Evolutionary conservation across 2,329 filamentous ascomycete species (phyloP), one percentile per base, ranked within the genome.

Genomic region (Ascochyta lentis): DNA sequence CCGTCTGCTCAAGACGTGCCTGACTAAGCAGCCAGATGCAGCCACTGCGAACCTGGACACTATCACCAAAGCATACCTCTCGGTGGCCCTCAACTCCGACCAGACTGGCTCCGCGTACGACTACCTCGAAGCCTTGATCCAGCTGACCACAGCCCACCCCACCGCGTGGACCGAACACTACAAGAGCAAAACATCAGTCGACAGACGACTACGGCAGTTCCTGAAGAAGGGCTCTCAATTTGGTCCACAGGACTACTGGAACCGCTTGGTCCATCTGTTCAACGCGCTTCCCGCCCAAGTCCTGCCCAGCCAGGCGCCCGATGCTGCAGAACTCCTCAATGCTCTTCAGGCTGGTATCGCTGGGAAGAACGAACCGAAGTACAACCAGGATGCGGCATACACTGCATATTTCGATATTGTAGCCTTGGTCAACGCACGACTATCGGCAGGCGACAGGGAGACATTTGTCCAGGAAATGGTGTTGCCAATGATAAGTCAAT

Each of bases 161-260:
- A 82, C 86, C 15, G 80, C 93, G 9, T 99, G 95, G 95, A 88
- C 86, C 1, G 80, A 81, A 5, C 79, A 85, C 49, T 87, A 87
- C 71, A 80, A 76, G 26, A 83, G 80, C 42, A 88, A 87, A 70
- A 83, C 82, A 27, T 70, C 82, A 7, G 83, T 74, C 55, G 81
- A 76, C 57, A 84, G 80, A 56, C 77, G 88, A 22, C 75, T 99
- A 4, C 83, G 85, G 45, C 80, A 86, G 8, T 95, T 96, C 64
- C 79, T 98, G 6, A 87, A 90, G 59, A 90, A 88, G 66, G 94
- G 95, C 3, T 96, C 94, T 0, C 91, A 97, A 68, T 85, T 87
- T n/a, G 89, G 89, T 3, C 80, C 86, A 0, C 77, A 82, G 3
- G 83, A 82, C 9, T 96, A 88, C 69, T 99, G 95, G 95, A 76